These are phyloP conservation scores for Babesia divergens DNA, from an alignment of 169 alveolate genomes.

Conservation along the genomic window DNA sequence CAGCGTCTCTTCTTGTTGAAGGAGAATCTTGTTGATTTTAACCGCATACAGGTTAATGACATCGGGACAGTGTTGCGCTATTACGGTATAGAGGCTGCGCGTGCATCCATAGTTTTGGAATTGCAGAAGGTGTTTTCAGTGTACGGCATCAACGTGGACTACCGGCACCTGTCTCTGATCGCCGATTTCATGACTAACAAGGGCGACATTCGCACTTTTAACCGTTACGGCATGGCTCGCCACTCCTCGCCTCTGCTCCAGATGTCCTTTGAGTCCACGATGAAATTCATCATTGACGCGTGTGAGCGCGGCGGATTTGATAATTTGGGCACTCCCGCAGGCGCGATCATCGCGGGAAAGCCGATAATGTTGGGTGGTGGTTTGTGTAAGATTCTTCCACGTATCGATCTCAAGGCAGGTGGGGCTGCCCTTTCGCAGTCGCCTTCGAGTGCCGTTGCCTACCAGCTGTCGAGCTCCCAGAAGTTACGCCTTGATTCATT, in stretches of 20 bases:
- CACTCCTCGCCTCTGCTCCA: constrained; percentile 92
- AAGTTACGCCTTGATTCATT: constrained; percentile 13
- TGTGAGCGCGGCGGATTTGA: constrained; percentile 77
- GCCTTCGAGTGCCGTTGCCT: constrained; percentile 15
- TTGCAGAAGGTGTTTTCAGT: constrained; percentile 91
- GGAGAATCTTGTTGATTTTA: constrained; percentile 82
- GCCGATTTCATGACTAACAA: constrained; percentile 96
- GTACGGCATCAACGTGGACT: constrained; percentile 95
- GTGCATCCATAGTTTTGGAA: constrained; percentile 92
- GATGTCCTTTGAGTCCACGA: constrained; percentile 96
- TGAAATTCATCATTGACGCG: constrained; percentile 89
- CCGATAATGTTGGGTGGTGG: constrained; percentile 59
- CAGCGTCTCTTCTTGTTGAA: constrained; percentile 70
- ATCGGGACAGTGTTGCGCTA: constrained; percentile 86
- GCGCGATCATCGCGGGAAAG: constrained; percentile 68
- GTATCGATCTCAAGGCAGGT: neutral
- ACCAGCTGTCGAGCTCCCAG: constrained; percentile 6
- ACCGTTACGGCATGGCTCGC: constrained; percentile 84
- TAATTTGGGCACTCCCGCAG: constrained; percentile 73
- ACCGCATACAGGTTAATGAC: constrained; percentile 90
- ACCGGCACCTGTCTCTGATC: constrained; percentile 92
- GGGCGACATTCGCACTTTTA: constrained; percentile 45
- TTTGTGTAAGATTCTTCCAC: constrained; percentile 47
- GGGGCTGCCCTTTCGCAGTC: neutral
- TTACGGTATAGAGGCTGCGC: constrained; percentile 98